Conservation (phyloP, 2,329 filamentous ascomycete genomes). For the Talaromyces sp. region DNA sequence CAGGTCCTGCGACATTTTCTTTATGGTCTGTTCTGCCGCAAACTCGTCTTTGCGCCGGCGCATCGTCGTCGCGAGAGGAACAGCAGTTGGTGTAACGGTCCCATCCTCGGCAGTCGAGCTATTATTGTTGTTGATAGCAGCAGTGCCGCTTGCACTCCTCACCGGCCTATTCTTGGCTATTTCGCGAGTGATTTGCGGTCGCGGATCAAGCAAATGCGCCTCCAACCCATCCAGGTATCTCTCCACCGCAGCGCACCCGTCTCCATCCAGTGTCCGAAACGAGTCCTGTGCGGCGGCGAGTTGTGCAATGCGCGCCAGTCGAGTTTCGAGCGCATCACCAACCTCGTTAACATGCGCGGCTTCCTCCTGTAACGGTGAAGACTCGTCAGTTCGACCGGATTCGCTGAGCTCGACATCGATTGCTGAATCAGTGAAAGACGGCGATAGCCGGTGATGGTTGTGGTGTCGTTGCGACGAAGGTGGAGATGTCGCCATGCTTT, state of each 20-base stretch:
- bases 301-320: conserved; percentile 6
- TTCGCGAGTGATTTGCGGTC: conserved; percentile 16
- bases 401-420: conserved; percentile 18
- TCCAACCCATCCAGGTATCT: conserved; percentile 21
- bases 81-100: conserved; percentile 7
- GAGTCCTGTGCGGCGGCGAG: conserved; percentile 6
- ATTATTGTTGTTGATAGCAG: neutral
- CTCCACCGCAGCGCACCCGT: conserved; percentile 26
- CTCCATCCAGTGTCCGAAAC: conserved; percentile 8
- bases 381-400: neutral
- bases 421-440: conserved; percentile 21
- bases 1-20: conserved; percentile 14
- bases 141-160: neutral
- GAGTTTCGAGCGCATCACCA: conserved; percentile 7
- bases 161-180: conserved; percentile 14
- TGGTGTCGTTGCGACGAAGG: neutral
- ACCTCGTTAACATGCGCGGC: neutral
- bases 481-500: neutral
- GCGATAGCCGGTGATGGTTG: conserved; percentile 8
- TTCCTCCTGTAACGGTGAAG: neutral
- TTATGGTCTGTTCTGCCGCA: neutral
- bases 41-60: neutral
- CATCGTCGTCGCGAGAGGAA: neutral
- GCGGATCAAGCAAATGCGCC: conserved; percentile 22
- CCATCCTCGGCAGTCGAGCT: conserved; percentile 3